These are phyloP conservation scores for Verruconis gallopava DNA, from an alignment of 2,329 filamentous ascomycete species.

Conservation along the genomic window DNA sequence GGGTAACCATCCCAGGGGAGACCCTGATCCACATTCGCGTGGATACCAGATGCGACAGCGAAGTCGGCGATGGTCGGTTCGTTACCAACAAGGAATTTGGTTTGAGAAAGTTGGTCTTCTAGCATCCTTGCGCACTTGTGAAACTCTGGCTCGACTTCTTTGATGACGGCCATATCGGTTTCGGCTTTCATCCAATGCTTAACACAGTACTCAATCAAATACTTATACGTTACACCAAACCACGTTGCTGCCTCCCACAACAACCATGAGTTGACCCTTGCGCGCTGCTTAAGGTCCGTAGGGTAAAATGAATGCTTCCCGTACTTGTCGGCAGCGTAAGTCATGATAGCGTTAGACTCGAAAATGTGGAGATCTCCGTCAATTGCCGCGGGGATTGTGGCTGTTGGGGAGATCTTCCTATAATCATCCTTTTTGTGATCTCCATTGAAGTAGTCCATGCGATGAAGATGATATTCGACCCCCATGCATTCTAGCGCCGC, in stretches of 20 bases:
- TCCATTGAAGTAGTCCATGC: constrained; percentile 28
- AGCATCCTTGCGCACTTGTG: constrained; percentile 26
- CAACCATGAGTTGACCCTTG: constrained; percentile 28
- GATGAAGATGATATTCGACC: constrained; percentile 24
- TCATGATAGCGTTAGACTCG: constrained; percentile 31
- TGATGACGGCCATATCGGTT: constrained; percentile 24
- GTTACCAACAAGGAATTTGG: constrained; percentile 26
- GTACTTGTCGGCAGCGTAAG: constrained; percentile 26
- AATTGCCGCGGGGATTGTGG: constrained; percentile 27
- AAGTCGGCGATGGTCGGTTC: constrained; percentile 30
- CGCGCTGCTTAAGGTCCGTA: constrained; percentile 26
- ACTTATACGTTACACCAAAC: constrained; percentile 29
- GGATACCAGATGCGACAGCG: constrained; percentile 28
- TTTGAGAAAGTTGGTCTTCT: constrained; percentile 24
- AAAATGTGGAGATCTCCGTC: constrained; percentile 28
- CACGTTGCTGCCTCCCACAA: constrained; percentile 30
- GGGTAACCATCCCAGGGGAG: constrained; percentile 28
- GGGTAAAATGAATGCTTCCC: constrained; percentile 23
- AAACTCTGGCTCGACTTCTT: constrained; percentile 22
- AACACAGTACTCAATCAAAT: constrained; percentile 28
- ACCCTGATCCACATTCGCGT: constrained; percentile 22
- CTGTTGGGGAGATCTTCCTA: constrained; percentile 25
- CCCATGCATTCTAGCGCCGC: constrained; percentile 27
- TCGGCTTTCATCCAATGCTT: constrained; percentile 26
- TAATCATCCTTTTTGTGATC: constrained; percentile 26